phyloP scores from a whole-genome alignment of 345 rosid genomes.

The Gossypium australe region DNA sequence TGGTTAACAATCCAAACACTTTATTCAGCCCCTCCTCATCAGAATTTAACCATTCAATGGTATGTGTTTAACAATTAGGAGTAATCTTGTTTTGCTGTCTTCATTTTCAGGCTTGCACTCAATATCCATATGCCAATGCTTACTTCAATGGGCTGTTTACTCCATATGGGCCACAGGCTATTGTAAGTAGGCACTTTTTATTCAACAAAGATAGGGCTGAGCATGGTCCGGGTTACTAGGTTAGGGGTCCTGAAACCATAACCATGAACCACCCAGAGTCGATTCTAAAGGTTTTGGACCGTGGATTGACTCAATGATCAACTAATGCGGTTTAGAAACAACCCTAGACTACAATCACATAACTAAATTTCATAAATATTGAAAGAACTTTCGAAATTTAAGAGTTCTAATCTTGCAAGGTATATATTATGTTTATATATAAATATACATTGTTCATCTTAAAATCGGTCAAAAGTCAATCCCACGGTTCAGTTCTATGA shows the following conservation, averaged over 20 bases:
- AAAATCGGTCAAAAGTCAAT: not conserved
- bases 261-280: not conserved
- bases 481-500: not conserved
- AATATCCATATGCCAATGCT: constrained; percentile 47
- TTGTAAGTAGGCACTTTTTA: constrained; percentile 29
- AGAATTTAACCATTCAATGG: constrained; percentile 30
- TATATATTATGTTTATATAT: too few relatives aligned
- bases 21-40: constrained; percentile 40
- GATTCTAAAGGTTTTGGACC: not conserved
- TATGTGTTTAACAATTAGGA: constrained; percentile 18
- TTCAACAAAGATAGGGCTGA: not conserved
- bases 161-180: constrained; percentile 37
- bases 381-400: not conserved
- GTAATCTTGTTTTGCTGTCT: not conserved
- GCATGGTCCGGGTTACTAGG: not conserved
- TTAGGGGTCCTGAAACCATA: not conserved
- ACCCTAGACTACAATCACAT: not conserved
- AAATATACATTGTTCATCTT: too few relatives aligned
- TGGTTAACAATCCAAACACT: constrained; percentile 37
- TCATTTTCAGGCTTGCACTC: constrained; percentile 37
- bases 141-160: constrained; percentile 30
- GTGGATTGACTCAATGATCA: not conserved
- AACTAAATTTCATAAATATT: not conserved
- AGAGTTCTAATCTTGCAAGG: too few relatives aligned
- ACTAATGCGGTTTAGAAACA: not conserved